These are phyloP conservation scores for Mortierella sp. DNA, from an alignment of 371 early-diverging fungal genomes.

Conservation along the genomic window DNA sequence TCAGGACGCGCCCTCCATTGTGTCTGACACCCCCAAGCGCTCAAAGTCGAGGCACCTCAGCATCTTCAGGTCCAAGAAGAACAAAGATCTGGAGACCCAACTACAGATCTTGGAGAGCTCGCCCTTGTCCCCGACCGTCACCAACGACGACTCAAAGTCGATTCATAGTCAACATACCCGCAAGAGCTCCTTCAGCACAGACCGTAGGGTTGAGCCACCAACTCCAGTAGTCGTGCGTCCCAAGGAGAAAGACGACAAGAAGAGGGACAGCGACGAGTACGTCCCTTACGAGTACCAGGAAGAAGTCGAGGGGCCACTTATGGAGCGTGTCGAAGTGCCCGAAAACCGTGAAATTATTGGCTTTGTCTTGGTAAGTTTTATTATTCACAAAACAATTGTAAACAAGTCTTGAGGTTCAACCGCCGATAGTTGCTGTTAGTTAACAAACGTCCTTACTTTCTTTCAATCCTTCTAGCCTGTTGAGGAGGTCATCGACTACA, in stretches of 20 bases:
- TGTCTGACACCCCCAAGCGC: conserved; percentile 23
- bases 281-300: conserved; percentile 57
- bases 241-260: conserved; percentile 30
- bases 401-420: not conserved
- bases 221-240: conserved; percentile 16
- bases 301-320: conserved; percentile 49
- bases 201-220: conserved; percentile 25
- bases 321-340: conserved; percentile 51
- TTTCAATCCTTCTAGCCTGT: conserved; percentile 31
- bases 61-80: conserved; percentile 46
- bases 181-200: conserved; percentile 26
- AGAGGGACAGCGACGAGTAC: conserved; percentile 41
- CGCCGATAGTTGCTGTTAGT: not conserved
- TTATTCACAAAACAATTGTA: not conserved
- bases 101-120: conserved; percentile 9
- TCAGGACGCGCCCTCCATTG: not conserved
- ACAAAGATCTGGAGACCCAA: conserved; percentile 14
- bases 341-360: conserved; percentile 53
- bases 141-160: conserved; percentile 45
- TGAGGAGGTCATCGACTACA: conserved; percentile 41
- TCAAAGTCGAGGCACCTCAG: conserved; percentile 40
- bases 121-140: conserved; percentile 14
- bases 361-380: conserved; percentile 42
- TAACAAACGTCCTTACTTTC: not conserved
- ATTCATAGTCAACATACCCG: conserved; percentile 32